Evolutionary conservation across 352 stramenopile genomes (phyloP).

Genomic region (Globisporangium uncinulatum): DNA sequence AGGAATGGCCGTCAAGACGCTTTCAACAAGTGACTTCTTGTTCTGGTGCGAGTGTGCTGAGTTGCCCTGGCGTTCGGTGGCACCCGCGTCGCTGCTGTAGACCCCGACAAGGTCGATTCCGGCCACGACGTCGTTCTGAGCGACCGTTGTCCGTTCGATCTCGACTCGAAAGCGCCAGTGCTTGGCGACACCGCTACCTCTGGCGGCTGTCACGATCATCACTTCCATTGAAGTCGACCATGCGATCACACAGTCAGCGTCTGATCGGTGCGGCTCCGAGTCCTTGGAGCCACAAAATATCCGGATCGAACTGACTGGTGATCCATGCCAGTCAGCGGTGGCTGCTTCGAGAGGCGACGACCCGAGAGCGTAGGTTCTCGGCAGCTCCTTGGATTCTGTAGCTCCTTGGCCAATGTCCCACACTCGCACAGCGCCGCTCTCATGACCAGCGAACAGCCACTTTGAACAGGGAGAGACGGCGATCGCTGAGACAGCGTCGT

Average conservation of each 20-base stretch:
- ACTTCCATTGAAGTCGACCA: constrained; percentile 3
- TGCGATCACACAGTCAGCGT: background rate
- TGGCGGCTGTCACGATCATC: constrained; percentile 28
- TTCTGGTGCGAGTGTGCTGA: constrained; percentile 3
- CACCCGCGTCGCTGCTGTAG: constrained; percentile 10
- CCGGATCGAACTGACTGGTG: constrained; percentile 1
- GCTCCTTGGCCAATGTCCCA: constrained; percentile 30
- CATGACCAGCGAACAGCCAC: constrained; percentile 53
- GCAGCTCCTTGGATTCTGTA: background rate
- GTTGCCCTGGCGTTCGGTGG: constrained; percentile 4
- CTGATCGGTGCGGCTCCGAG: background rate
- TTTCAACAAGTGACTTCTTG: constrained; percentile 14
- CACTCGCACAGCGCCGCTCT: constrained; percentile 34
- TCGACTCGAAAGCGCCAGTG: constrained; percentile 30
- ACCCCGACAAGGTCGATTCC: constrained; percentile 24
- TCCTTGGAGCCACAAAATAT: background rate
- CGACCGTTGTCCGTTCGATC: background rate
- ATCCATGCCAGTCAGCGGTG: background rate
- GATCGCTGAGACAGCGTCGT: constrained; percentile 29
- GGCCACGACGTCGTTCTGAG: constrained; percentile 6
- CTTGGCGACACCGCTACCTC: constrained; percentile 23
- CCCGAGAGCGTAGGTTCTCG: background rate
- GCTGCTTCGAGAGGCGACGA: constrained; percentile 12
- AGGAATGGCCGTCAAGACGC: constrained; percentile 10
- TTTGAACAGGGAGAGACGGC: constrained; percentile 25